A percentile compares a stretch with the other conserved stretches of the same genome.
These are phyloP conservation scores for Apiospora koreana DNA, from an alignment of 2,329 filamentous ascomycete genomes.

Conservation along the genomic window DNA sequence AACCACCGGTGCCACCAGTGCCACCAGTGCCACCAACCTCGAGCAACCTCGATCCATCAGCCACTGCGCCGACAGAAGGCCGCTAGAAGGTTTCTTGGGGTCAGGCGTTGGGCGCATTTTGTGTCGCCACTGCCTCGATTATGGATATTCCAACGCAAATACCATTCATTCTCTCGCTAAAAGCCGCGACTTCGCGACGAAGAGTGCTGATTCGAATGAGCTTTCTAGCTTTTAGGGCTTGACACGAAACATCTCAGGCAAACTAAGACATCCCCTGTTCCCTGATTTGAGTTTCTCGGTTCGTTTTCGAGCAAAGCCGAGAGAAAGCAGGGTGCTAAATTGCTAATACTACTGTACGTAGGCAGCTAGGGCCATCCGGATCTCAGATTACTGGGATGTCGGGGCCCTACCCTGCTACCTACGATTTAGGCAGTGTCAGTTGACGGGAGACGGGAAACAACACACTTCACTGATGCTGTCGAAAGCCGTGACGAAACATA, in stretches of 20 bases:
- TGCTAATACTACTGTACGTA: too few species aligned
- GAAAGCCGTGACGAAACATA: not conserved
- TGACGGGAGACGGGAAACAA: not conserved
- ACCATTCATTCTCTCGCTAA: not conserved
- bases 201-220: not conserved
- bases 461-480: not conserved
- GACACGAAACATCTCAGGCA: not conserved
- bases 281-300: constrained; percentile 5
- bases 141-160: not conserved
- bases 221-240: not conserved
- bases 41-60: too few species aligned
- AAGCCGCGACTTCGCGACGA: not conserved
- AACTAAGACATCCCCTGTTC: not conserved
- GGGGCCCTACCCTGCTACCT: not conserved
- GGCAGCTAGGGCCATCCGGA: not conserved
- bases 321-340: not conserved
- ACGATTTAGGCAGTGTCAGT: not conserved
- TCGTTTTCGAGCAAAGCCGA: not conserved
- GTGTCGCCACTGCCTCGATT: not conserved
- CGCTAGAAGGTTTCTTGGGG: constrained; percentile 6
- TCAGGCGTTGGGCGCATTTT: not conserved
- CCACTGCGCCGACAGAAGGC: not conserved
- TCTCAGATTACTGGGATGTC: not conserved
- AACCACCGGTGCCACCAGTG: too few species aligned
- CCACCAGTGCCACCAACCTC: too few species aligned